phyloP scores from a whole-genome alignment of 2,329 filamentous ascomycete genomes.

The Claviceps fusiformis region DNA sequence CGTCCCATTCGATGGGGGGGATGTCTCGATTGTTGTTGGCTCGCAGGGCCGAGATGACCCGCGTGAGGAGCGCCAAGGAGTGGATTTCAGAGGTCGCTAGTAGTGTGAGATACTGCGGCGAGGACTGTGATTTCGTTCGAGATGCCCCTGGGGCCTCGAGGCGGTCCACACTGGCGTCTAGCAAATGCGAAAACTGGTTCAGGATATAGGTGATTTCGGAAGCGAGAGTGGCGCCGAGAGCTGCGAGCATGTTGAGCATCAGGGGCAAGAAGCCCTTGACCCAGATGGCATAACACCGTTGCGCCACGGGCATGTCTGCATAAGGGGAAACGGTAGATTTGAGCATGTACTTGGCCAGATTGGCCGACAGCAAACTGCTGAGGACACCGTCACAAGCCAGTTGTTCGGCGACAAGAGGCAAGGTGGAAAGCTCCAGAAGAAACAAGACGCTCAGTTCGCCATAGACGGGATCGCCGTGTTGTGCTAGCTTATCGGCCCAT shows the following conservation, averaged over 20 bases:
- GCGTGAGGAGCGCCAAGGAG: conserved; percentile 60
- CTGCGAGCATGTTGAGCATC: conserved; percentile 73
- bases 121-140: conserved; percentile 33
- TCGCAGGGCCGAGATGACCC: conserved; percentile 55
- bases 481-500: conserved; percentile 75
- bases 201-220: conserved; percentile 77
- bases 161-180: conserved; percentile 56
- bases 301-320: conserved; percentile 51
- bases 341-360: conserved; percentile 64
- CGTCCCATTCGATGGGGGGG: conserved; percentile 62
- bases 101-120: conserved; percentile 56
- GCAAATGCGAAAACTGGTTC: conserved; percentile 73
- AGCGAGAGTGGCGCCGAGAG: conserved; percentile 68
- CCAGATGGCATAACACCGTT: conserved; percentile 82
- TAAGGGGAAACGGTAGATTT: conserved; percentile 62
- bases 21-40: conserved; percentile 58
- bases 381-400: conserved; percentile 80
- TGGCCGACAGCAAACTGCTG: conserved; percentile 64
- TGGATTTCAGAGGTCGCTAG: conserved; percentile 65
- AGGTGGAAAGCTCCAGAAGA: conserved; percentile 71
- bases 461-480: conserved; percentile 75
- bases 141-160: conserved; percentile 50
- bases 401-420: conserved; percentile 73
- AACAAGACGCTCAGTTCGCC: conserved; percentile 86
- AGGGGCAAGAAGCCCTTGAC: conserved; percentile 75